phyloP scores from a whole-genome alignment of 306 rosid genomes.

The Mucuna pruriens region DNA sequence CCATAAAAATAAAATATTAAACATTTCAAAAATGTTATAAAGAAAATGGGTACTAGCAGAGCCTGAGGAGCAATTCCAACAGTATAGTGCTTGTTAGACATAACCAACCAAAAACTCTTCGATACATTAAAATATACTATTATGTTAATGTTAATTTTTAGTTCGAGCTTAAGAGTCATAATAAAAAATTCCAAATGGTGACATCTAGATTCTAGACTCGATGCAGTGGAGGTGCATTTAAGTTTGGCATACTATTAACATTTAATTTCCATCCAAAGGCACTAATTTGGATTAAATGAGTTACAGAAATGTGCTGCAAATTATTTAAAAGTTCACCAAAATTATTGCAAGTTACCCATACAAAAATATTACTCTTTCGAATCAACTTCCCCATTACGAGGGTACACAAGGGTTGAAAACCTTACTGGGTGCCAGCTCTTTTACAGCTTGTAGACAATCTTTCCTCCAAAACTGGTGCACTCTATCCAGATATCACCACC shows the following conservation, averaged over 20 bases:
- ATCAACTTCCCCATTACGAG: slow-evolving; percentile 31
- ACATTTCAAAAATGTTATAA: no score
- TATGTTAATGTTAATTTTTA: no score
- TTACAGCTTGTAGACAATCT: slow-evolving; percentile 28
- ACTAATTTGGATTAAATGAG: neutral
- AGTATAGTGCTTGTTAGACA: no score
- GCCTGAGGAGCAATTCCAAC: no score
- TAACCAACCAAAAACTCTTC: neutral
- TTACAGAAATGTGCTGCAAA: slow-evolving; percentile 32
- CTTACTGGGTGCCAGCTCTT: slow-evolving; percentile 23
- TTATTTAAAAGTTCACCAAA: slow-evolving; percentile 14
- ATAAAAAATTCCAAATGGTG: neutral
- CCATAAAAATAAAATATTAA: no score
- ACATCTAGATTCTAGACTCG: neutral
- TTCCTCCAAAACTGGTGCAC: slow-evolving; percentile 35
- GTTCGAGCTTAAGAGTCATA: neutral
- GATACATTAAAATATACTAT: no score
- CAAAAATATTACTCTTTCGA: slow-evolving; percentile 25
- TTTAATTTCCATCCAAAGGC: slow-evolving; percentile 25
- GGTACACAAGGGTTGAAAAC: slow-evolving; percentile 11
- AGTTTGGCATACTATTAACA: slow-evolving; percentile 18
- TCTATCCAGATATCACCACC: slow-evolving; percentile 11
- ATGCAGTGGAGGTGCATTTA: neutral
- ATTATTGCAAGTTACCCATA: slow-evolving; percentile 10
- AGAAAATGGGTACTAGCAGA: no score